These are phyloP conservation scores for Apophysomyces elegans DNA, from an alignment of 371 early-diverging fungal genomes.

Conservation along the genomic window DNA sequence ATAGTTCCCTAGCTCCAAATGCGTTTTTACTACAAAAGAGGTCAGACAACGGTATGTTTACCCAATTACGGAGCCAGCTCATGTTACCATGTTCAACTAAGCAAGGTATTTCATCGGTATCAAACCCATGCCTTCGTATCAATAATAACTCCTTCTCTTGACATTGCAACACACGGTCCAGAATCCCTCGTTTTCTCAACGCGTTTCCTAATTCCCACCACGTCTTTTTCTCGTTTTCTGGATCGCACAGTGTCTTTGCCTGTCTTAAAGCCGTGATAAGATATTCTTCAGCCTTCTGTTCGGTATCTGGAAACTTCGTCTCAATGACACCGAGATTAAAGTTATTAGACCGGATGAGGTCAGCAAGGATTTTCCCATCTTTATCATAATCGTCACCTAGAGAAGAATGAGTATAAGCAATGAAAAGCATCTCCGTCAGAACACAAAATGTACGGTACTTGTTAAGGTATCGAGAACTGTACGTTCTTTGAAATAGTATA, in stretches of 20 bases:
- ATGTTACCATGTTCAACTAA: constrained; percentile 34
- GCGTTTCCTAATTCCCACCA: constrained; percentile 48
- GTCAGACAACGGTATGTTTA: neutral
- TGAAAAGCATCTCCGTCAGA: neutral
- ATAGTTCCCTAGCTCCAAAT: constrained; percentile 23
- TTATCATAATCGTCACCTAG: constrained; percentile 22
- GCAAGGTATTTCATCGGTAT: constrained; percentile 31
- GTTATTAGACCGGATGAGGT: constrained; percentile 28
- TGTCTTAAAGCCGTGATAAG: constrained; percentile 25
- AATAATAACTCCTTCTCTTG: constrained; percentile 32
- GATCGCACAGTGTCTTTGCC: constrained; percentile 24
- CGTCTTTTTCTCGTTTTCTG: constrained; percentile 23
- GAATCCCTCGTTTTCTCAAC: constrained; percentile 17
- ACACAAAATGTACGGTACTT: neutral
- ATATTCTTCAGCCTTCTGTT: constrained; percentile 14
- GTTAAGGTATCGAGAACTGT: constrained; percentile 25
- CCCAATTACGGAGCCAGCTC: neutral
- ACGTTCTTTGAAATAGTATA: constrained; percentile 37
- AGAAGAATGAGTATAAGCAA: neutral
- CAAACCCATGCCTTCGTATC: constrained; percentile 16
- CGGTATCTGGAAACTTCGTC: constrained; percentile 20
- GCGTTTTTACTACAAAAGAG: constrained; percentile 17
- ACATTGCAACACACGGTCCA: constrained; percentile 25
- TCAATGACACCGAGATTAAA: constrained; percentile 49
- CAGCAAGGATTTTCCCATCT: constrained; percentile 16